Evolutionary conservation across 176 grass and related monocot genomes (phyloP).

Genomic region (Juncus effusus): DNA sequence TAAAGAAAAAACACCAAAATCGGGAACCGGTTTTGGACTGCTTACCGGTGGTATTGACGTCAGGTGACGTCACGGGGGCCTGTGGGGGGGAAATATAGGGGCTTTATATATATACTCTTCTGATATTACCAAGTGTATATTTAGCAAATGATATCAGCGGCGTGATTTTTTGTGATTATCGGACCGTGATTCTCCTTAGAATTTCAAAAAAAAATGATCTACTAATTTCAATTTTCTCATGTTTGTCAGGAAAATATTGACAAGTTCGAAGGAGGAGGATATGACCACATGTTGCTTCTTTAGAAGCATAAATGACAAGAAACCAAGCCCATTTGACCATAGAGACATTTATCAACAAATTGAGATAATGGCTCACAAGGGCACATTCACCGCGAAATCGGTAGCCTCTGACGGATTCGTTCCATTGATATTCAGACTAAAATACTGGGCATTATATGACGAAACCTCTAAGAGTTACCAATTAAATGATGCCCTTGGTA

Average conservation of each 20-base stretch:
- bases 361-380: slow-evolving; percentile 35
- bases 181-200: too few species aligned
- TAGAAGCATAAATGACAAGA: slow-evolving; percentile 25
- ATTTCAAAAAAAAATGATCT: too few species aligned
- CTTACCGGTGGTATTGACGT: too few species aligned
- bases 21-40: too few species aligned
- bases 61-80: too few species aligned
- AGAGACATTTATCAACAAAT: slow-evolving; percentile 63
- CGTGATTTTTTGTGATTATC: too few species aligned
- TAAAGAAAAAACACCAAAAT: too few species aligned
- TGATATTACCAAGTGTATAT: too few species aligned
- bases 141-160: too few species aligned
- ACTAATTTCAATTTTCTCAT: background rate
- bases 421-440: slow-evolving; percentile 29
- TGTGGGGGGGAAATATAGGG: too few species aligned
- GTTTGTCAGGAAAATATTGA: slow-evolving; percentile 32
- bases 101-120: too few species aligned
- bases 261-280: slow-evolving; percentile 55
- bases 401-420: slow-evolving; percentile 42
- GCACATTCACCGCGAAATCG: slow-evolving; percentile 41
- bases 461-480: slow-evolving; percentile 23
- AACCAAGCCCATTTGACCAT: slow-evolving; percentile 43
- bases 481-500: slow-evolving; percentile 32
- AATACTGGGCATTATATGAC: slow-evolving; percentile 38
- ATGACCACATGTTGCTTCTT: slow-evolving; percentile 38